Conservation (phyloP, 129 eudicot genomes). For the Flaveria brownii region DNA sequence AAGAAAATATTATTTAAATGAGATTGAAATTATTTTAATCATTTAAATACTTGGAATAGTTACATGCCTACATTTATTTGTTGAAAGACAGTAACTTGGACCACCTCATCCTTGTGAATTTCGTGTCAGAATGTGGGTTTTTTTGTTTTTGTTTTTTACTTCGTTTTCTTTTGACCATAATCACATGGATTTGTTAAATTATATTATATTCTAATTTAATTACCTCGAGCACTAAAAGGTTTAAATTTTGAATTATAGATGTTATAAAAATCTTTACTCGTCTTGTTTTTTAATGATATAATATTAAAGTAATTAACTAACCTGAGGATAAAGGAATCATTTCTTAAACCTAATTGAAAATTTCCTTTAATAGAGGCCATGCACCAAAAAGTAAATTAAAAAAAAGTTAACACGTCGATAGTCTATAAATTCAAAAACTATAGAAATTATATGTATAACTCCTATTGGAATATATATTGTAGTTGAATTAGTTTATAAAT, state of each 20-base stretch:
- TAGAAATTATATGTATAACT: no score
- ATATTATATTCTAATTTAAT: neutral
- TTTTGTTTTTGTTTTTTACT: neutral
- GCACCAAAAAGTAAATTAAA: no score
- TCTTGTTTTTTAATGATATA: no score
- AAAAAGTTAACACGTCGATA: no score
- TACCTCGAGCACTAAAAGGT: neutral
- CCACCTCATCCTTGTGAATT: constrained; percentile 12
- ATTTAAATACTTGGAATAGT: neutral
- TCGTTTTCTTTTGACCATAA: neutral
- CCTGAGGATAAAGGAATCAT: no score
- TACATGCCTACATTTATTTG: neutral
- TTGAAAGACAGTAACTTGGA: constrained; percentile 13
- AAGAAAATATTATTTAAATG: no score
- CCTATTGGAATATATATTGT: no score
- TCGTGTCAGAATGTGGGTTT: neutral
- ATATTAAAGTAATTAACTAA: no score
- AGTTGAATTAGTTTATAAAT: no score
- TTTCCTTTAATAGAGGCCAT: no score
- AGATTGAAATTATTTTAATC: neutral
- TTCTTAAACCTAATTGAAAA: no score
- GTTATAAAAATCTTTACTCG: neutral
- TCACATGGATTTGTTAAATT: neutral
- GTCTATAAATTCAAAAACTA: no score
- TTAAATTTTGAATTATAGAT: neutral